phyloP scores from a whole-genome alignment of 1,284 basidiomycete genomes.

The Gymnopus androsaceus region DNA sequence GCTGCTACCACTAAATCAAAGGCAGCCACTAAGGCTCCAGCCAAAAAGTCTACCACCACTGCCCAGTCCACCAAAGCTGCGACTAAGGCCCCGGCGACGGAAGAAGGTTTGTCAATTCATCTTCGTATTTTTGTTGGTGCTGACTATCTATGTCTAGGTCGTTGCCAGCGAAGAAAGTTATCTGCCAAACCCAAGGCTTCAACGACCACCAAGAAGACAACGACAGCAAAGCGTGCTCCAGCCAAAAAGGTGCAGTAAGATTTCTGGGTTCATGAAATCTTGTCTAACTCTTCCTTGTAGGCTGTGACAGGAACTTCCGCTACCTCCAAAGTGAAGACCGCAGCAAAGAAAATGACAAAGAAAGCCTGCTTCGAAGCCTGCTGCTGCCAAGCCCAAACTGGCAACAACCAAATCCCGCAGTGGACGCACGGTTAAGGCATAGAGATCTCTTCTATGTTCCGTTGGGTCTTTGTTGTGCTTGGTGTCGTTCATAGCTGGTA shows the following conservation, averaged over 20 bases:
- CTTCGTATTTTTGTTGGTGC: too few species aligned
- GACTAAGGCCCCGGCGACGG: constrained; percentile 23
- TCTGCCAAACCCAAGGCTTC: constrained; percentile 31
- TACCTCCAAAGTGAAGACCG: constrained; percentile 36
- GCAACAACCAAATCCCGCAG: constrained; percentile 31
- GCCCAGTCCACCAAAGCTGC: constrained; percentile 35
- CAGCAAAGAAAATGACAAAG: constrained; percentile 35
- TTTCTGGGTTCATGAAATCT: constrained; percentile 6
- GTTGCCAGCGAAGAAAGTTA: constrained; percentile 41
- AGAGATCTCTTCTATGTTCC: too few species aligned
- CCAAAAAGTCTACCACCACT: constrained; percentile 23
- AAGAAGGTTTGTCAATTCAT: too few species aligned
- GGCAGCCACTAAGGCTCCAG: not conserved
- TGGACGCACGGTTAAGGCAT: too few species aligned
- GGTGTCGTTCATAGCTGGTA: too few species aligned
- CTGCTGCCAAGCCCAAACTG: constrained; percentile 37
- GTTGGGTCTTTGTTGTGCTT: too few species aligned
- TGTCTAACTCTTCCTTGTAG: constrained; percentile 22
- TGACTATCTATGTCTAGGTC: too few species aligned
- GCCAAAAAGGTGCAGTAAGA: constrained; percentile 32
- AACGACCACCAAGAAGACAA: constrained; percentile 37
- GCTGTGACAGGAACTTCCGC: constrained; percentile 38
- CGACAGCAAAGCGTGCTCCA: constrained; percentile 28
- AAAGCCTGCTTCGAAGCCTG: constrained; percentile 39
- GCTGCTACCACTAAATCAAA: not conserved